These are phyloP conservation scores for Lactarius hengduanensis DNA, from an alignment of 768 basidiomycete species.

Conservation along the genomic window DNA sequence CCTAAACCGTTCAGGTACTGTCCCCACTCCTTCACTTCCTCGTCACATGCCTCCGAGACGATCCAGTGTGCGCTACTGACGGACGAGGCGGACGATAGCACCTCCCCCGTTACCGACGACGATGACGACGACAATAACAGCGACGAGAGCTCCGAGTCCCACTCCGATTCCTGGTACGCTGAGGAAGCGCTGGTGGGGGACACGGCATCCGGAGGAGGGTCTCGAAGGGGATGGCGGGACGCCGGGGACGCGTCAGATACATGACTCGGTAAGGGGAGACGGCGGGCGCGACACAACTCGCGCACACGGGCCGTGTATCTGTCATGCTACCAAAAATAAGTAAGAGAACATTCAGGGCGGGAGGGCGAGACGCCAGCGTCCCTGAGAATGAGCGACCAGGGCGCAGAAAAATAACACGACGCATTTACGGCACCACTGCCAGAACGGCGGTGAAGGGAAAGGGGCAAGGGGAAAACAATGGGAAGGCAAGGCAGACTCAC, in stretches of 20 bases:
- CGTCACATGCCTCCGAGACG: constrained; percentile 11
- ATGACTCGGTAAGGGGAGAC: constrained; percentile 5
- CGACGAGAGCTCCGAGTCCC: neutral
- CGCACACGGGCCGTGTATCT: constrained; percentile 17
- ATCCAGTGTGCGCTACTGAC: constrained; percentile 6
- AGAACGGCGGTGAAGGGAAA: neutral
- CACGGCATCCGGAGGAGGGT: neutral
- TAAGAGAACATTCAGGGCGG: too few relatives aligned
- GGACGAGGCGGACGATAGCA: neutral
- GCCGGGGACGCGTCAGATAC: neutral
- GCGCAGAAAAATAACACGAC: neutral
- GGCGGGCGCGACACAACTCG: constrained; percentile 1
- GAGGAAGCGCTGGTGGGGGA: neutral
- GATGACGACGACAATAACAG: neutral
- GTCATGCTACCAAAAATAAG: constrained; percentile 10
- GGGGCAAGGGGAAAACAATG: neutral
- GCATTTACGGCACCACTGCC: neutral
- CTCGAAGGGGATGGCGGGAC: neutral
- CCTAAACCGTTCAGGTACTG: constrained; percentile 4
- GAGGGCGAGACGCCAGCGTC: neutral
- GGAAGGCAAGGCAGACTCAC: constrained; percentile 7
- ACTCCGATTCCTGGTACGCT: neutral
- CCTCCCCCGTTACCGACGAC: neutral
- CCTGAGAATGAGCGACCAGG: neutral
- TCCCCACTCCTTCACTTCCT: constrained; percentile 21